Conservation (phyloP, 805 yeast species). For the Millerozyma acaciae region DNA sequence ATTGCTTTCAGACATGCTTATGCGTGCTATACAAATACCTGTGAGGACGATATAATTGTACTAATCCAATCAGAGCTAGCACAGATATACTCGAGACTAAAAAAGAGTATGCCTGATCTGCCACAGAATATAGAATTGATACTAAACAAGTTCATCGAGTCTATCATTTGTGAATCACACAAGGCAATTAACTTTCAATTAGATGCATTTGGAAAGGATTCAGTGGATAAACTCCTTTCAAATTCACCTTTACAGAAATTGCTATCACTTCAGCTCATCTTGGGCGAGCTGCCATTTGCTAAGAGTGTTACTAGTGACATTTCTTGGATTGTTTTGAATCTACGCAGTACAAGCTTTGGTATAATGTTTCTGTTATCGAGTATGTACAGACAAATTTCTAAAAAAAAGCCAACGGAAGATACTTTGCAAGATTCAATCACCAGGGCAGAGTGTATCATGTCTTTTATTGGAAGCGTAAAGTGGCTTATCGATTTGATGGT, state of each 20-base stretch:
- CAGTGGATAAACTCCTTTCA: slow-evolving; percentile 68
- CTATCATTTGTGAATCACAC: slow-evolving; percentile 63
- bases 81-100: slow-evolving; percentile 13
- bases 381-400: slow-evolving; percentile 61
- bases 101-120: slow-evolving; percentile 11
- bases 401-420: slow-evolving; percentile 52
- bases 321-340: slow-evolving; percentile 62
- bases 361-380: slow-evolving; percentile 59
- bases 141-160: slow-evolving; percentile 25
- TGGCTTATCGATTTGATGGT: slow-evolving; percentile 84
- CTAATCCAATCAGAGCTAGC: slow-evolving; percentile 48
- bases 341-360: slow-evolving; percentile 70
- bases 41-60: slow-evolving; percentile 66
- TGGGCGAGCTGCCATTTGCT: slow-evolving; percentile 44
- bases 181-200: slow-evolving; percentile 70
- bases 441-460: slow-evolving; percentile 59
- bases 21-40: slow-evolving; percentile 63
- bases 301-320: slow-evolving; percentile 41
- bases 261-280: slow-evolving; percentile 60
- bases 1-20: slow-evolving; percentile 65
- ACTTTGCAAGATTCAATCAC: slow-evolving; percentile 49
- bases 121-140: slow-evolving; percentile 11
- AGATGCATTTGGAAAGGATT: slow-evolving; percentile 62
- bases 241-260: slow-evolving; percentile 76
- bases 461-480: slow-evolving; percentile 69